A percentile compares a stretch with the other conserved stretches of the same genome.
phyloP scores from a whole-genome alignment of 169 alveolate species.

The Plasmodium reichenowi region DNA sequence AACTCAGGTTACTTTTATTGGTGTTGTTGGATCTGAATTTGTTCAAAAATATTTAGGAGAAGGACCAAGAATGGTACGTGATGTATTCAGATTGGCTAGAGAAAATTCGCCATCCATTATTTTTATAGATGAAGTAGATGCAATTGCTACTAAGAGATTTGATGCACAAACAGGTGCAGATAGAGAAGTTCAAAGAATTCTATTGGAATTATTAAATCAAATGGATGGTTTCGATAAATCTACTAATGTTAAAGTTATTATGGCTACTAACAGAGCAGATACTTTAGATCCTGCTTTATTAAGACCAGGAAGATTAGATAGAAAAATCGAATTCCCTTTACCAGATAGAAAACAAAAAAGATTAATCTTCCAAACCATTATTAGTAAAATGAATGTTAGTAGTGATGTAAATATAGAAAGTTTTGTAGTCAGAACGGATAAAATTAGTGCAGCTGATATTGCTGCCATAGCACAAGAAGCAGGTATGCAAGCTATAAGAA shows the following conservation, averaged over 20 bases:
- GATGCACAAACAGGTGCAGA: constrained; percentile 99
- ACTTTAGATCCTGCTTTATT: constrained; percentile 99
- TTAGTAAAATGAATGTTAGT: constrained; percentile 97
- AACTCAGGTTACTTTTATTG: constrained; percentile 97
- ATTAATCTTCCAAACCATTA: constrained; percentile 94
- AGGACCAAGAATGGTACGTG: constrained; percentile 99
- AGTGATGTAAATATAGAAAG: constrained; percentile 98
- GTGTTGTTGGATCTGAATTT: constrained; percentile 99
- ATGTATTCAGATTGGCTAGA: constrained; percentile 97
- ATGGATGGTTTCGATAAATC: constrained; percentile 99
- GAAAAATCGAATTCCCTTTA: constrained; percentile 98
- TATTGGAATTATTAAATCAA: constrained; percentile 96
- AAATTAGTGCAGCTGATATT: constrained; percentile 98
- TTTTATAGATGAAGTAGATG: constrained; percentile 99
- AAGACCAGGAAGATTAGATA: constrained; percentile 98
- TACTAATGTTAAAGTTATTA: constrained; percentile 96
- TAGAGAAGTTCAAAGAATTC: constrained; percentile 98
- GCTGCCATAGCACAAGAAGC: constrained; percentile 99
- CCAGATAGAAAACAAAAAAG: constrained; percentile 99
- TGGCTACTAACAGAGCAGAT: constrained; percentile 99
- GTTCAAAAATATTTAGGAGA: constrained; percentile 99
- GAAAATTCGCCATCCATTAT: constrained; percentile 98
- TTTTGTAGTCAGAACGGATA: constrained; percentile 97
- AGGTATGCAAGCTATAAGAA: constrained; percentile 99
- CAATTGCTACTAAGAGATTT: constrained; percentile 97